A percentile compares a stretch with the other conserved stretches of the same genome.
Evolutionary conservation across 306 rosid genomes (phyloP).

Genomic region (Hippophae tibetana): DNA sequence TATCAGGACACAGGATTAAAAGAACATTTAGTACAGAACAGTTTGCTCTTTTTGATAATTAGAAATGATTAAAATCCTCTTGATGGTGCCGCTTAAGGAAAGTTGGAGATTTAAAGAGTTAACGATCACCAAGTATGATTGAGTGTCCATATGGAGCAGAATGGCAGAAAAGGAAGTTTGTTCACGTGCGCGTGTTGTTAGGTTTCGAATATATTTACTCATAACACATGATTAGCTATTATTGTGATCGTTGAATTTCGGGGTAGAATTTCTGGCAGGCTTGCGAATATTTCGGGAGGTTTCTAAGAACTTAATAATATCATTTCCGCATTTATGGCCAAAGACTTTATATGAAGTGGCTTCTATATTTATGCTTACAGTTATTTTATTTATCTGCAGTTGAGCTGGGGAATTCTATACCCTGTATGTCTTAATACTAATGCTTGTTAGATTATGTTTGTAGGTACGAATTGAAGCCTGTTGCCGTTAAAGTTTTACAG

Average conservation of each 20-base stretch:
- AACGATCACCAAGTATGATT: too few species aligned
- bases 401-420: slow-evolving; percentile 1
- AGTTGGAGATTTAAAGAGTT: not conserved
- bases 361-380: not conserved
- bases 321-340: not conserved
- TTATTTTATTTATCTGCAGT: not conserved
- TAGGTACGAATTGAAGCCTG: slow-evolving; percentile 39
- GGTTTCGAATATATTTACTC: too few species aligned
- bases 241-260: too few species aligned
- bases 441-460: slow-evolving; percentile 7
- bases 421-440: slow-evolving; percentile 5
- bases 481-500: slow-evolving; percentile 37
- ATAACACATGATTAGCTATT: too few species aligned
- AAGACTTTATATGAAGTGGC: not conserved
- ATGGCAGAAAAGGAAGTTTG: too few species aligned
- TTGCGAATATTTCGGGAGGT: not conserved
- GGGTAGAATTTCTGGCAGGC: not conserved
- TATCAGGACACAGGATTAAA: not conserved
- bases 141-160: too few species aligned
- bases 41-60: not conserved
- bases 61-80: not conserved
- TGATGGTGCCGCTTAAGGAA: not conserved
- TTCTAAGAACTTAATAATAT: not conserved
- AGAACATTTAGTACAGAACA: not conserved
- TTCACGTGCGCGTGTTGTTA: too few species aligned